A percentile compares a stretch with the other conserved stretches of the same genome.
These are phyloP conservation scores for Lepidopterella palustris DNA, from an alignment of 495 filamentous ascomycete species.

Conservation along the genomic window DNA sequence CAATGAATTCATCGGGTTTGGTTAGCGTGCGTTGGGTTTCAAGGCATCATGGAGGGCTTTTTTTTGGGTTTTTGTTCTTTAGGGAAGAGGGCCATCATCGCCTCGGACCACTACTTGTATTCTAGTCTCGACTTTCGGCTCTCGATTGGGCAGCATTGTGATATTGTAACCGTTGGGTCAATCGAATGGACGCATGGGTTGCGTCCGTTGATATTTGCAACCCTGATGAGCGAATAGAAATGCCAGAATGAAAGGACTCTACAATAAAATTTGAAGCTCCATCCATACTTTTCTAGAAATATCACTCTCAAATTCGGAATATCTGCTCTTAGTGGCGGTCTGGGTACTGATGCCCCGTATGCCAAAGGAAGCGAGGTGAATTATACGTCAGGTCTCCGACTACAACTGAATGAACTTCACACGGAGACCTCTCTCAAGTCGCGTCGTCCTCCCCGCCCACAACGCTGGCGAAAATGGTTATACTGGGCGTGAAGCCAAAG, in stretches of 20 bases:
- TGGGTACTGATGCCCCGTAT: not conserved
- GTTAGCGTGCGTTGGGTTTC: constrained; percentile 21
- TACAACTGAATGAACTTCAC: not conserved
- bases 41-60: constrained; percentile 14
- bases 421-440: not conserved
- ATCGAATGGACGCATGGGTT: not conserved
- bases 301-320: not conserved
- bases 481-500: not conserved
- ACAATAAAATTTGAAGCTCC: no score
- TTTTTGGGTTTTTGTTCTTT: constrained; percentile 10
- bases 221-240: no score
- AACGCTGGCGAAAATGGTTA: not conserved
- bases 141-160: constrained; percentile 3
- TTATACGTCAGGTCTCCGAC: not conserved
- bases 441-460: not conserved
- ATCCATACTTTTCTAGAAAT: not conserved
- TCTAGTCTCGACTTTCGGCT: not conserved
- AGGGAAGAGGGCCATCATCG: not conserved
- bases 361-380: not conserved
- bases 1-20: constrained; percentile 12
- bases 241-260: no score
- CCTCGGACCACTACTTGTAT: constrained; percentile 1
- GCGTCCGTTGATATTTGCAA: no score
- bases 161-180: not conserved
- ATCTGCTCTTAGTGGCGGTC: not conserved